A percentile compares a stretch with the other conserved stretches of the same genome.
These are phyloP conservation scores for Arabidopsis arenosa DNA, from an alignment of 345 rosid species.

Conservation along the genomic window DNA sequence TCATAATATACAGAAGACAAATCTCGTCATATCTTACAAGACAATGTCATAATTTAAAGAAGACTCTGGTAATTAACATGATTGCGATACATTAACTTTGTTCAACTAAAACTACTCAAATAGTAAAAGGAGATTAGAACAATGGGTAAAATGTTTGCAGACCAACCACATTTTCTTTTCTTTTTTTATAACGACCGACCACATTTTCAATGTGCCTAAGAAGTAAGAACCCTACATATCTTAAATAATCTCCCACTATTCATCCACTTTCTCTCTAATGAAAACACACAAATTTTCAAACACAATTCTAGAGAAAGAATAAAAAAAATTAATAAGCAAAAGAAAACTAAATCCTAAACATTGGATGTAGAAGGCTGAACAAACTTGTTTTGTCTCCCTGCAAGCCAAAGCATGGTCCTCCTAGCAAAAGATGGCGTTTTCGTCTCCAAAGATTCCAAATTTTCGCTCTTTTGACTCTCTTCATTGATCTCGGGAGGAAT, in stretches of 20 bases:
- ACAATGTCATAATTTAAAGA: no score
- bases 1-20: no score
- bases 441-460: slow-evolving; percentile 39
- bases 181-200: no score
- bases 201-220: slow-evolving; percentile 3
- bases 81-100: no score
- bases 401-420: slow-evolving; percentile 85
- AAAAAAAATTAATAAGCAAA: neutral
- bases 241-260: slow-evolving; percentile 11
- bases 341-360: slow-evolving; percentile 17
- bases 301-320: neutral
- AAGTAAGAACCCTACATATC: slow-evolving; percentile 20
- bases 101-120: no score
- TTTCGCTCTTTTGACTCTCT: slow-evolving; percentile 29
- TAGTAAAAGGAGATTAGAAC: no score
- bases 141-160: no score
- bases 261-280: slow-evolving; percentile 20
- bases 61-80: no score
- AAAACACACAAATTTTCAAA: slow-evolving; percentile 12
- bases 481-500: slow-evolving; percentile 9
- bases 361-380: slow-evolving; percentile 67
- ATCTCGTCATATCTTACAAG: no score
- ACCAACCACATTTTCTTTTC: no score
- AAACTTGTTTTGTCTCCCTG: slow-evolving; percentile 82
- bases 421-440: slow-evolving; percentile 91